Percentiles rank a stretch among this genome's conserved stretches.
Evolutionary conservation across 78 protist genomes (phyloP).

Genomic region (Dictyostelium capitatum): DNA sequence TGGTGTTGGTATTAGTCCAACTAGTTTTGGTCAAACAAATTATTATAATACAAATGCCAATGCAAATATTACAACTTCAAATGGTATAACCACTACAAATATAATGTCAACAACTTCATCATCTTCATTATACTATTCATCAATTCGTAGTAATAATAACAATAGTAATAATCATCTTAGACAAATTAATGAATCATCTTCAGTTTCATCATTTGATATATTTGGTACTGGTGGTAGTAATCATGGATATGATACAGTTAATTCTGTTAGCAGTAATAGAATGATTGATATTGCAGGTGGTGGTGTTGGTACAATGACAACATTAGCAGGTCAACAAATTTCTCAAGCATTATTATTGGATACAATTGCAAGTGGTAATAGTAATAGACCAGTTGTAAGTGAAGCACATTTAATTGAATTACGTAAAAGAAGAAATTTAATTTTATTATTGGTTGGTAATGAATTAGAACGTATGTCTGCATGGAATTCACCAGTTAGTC

Average conservation of each 20-base stretch:
- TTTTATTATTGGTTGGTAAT: constrained; percentile 79
- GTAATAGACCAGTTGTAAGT: not conserved
- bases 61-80: not conserved
- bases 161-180: not conserved
- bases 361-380: not conserved
- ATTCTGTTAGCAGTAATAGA: not conserved
- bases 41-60: not conserved
- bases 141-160: not conserved
- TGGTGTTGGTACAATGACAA: constrained; percentile 72
- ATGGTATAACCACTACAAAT: not conserved
- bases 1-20: constrained; percentile 38
- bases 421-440: constrained; percentile 42
- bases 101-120: not conserved
- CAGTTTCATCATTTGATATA: constrained; percentile 6
- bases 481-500: constrained; percentile 87
- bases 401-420: constrained; percentile 28
- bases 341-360: constrained; percentile 27
- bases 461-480: constrained; percentile 88
- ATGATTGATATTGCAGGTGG: constrained; percentile 62
- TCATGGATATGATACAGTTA: not conserved
- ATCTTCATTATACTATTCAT: not conserved
- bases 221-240: not conserved
- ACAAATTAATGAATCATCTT: constrained; percentile 2
- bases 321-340: not conserved
- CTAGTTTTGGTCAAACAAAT: not conserved